These are phyloP conservation scores for Athelia sp. DNA, from an alignment of 1,284 basidiomycete genomes.

Conservation along the genomic window DNA sequence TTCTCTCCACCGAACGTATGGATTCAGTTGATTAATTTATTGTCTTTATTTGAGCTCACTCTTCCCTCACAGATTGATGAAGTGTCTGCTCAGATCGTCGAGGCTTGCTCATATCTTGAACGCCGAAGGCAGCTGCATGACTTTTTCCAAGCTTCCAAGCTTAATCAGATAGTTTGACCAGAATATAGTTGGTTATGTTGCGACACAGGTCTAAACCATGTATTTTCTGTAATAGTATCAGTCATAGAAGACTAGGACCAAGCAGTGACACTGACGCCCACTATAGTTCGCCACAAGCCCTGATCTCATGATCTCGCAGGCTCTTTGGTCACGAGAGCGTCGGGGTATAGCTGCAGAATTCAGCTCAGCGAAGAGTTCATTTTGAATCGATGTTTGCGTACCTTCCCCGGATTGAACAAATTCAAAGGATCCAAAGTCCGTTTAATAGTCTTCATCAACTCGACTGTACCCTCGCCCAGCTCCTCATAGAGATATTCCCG, in stretches of 20 bases:
- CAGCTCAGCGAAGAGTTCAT: neutral
- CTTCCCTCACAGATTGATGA: neutral
- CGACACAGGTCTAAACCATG: too few relatives aligned
- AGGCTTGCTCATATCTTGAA: too few relatives aligned
- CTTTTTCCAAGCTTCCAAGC: too few relatives aligned
- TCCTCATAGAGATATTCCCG: slow-evolving; percentile 71
- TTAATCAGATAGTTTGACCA: too few relatives aligned
- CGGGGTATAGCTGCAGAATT: neutral
- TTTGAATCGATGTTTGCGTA: slow-evolving; percentile 18
- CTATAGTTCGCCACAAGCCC: too few relatives aligned
- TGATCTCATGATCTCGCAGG: too few relatives aligned
- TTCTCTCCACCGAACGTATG: neutral
- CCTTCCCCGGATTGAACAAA: slow-evolving; percentile 86
- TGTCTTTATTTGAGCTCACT: neutral
- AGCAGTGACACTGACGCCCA: too few relatives aligned
- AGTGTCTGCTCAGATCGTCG: neutral
- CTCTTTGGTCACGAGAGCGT: too few relatives aligned
- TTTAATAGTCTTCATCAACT: slow-evolving; percentile 84
- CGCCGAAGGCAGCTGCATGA: too few relatives aligned
- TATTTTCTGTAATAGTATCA: too few relatives aligned
- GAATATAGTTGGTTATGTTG: too few relatives aligned
- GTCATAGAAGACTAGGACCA: too few relatives aligned
- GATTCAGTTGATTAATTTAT: neutral
- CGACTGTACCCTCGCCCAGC: slow-evolving; percentile 77
- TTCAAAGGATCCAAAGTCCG: slow-evolving; percentile 69